Evolutionary conservation across 768 basidiomycete species (phyloP).

Genomic region (Leccinum boreale): DNA sequence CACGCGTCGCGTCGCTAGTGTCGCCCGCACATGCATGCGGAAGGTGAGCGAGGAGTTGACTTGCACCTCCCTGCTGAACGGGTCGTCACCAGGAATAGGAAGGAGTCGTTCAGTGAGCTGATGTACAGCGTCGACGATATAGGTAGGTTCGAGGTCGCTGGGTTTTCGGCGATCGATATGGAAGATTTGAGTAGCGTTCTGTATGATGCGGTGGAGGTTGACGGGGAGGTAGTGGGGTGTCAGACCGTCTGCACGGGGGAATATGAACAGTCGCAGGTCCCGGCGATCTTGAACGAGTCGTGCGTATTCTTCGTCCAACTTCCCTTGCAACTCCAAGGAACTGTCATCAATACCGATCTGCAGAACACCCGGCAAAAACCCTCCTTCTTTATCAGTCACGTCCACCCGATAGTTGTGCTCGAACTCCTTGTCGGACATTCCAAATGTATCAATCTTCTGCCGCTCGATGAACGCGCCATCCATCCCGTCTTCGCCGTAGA

Average conservation of each 20-base stretch:
- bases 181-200: conserved; percentile 95
- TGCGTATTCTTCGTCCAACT: conserved; percentile 75
- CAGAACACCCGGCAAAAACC: conserved; percentile 75
- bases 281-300: conserved; percentile 72
- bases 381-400: conserved; percentile 76
- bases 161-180: conserved; percentile 93
- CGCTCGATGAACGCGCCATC: conserved; percentile 97
- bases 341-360: conserved; percentile 87
- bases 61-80: conserved; percentile 73
- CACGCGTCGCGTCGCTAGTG: conserved; percentile 82
- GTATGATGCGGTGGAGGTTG: conserved; percentile 92
- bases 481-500: conserved; percentile 99
- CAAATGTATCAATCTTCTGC: conserved; percentile 89
- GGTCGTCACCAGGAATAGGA: conserved; percentile 85
- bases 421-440: conserved; percentile 76
- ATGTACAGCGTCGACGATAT: conserved; percentile 78
- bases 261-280: conserved; percentile 77
- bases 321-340: conserved; percentile 76
- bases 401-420: conserved; percentile 95
- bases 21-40: conserved; percentile 89
- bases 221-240: conserved; percentile 87
- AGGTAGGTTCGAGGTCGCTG: conserved; percentile 84
- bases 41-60: conserved; percentile 88
- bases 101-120: conserved; percentile 75
- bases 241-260: conserved; percentile 69